Conservation (phyloP, 2,329 filamentous ascomycete genomes). For the Alternaria dauci region DNA sequence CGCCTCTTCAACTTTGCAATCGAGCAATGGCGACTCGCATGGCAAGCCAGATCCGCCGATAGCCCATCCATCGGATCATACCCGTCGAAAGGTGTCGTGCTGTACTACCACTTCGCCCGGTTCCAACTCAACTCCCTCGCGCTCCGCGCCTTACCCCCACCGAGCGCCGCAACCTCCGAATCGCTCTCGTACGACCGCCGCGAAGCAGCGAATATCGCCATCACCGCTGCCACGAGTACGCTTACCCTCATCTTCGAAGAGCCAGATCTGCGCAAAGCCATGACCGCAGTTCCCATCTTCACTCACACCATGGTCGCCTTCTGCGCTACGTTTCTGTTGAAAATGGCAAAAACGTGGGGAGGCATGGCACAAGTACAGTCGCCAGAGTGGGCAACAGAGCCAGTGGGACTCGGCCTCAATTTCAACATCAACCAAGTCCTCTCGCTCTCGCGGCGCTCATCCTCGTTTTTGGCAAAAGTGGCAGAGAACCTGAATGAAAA, state of each 20-base stretch:
- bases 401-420: constrained; percentile 38
- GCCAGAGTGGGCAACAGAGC: constrained; percentile 38
- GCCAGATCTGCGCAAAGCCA: constrained; percentile 54
- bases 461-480: constrained; percentile 37
- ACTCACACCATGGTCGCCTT: constrained; percentile 64
- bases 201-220: constrained; percentile 53
- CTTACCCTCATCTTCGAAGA: constrained; percentile 58
- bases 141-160: constrained; percentile 52
- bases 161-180: constrained; percentile 57
- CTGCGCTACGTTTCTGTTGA: constrained; percentile 61
- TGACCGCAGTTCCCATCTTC: constrained; percentile 59
- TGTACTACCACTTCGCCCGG: constrained; percentile 64
- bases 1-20: constrained; percentile 54
- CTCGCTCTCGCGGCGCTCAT: constrained; percentile 36
- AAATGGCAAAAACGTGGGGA: constrained; percentile 58
- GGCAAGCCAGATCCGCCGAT: constrained; percentile 47
- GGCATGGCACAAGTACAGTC: constrained; percentile 41
- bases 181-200: constrained; percentile 55
- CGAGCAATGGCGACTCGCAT: constrained; percentile 54
- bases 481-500: constrained; percentile 43
- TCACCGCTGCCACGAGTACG: constrained; percentile 58
- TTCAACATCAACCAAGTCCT: constrained; percentile 44
- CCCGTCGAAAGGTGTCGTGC: constrained; percentile 60
- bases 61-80: constrained; percentile 42
- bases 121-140: constrained; percentile 62